These are phyloP conservation scores for Curvularia eragrostidis DNA, from an alignment of 2,329 filamentous ascomycete species.

Conservation along the genomic window DNA sequence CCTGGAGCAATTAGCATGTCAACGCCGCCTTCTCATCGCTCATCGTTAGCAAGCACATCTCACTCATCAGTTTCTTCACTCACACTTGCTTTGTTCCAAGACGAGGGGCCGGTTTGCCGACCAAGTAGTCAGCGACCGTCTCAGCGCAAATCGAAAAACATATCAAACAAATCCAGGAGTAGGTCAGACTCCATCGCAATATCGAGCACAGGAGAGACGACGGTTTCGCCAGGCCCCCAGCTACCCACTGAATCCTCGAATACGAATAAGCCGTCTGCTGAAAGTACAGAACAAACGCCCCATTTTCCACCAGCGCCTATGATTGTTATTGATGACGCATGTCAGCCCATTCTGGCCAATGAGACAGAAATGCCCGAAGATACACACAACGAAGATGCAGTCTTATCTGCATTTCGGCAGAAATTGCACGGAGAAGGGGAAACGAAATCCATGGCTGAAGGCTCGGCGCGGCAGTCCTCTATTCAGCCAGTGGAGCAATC, in stretches of 20 bases:
- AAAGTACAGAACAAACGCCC: background rate
- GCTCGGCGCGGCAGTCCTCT: background rate
- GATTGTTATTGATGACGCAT: background rate
- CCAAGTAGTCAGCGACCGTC: conserved; percentile 12
- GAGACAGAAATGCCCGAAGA: background rate
- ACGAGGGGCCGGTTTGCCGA: conserved; percentile 5
- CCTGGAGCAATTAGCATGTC: no score
- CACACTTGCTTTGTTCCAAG: background rate
- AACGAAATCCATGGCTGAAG: background rate
- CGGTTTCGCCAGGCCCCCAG: background rate
- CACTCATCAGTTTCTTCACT: background rate
- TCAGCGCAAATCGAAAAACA: conserved; percentile 4
- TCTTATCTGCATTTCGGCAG: conserved; percentile 12
- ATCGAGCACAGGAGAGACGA: background rate
- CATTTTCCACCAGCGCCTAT: background rate
- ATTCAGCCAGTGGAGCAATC: background rate
- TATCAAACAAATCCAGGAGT: conserved; percentile 1
- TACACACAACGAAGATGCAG: conserved; percentile 2
- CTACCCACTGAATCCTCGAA: background rate
- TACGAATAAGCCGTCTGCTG: no score
- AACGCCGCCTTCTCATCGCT: background rate
- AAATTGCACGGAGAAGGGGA: conserved; percentile 6
- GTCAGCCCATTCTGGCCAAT: background rate
- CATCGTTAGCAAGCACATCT: background rate
- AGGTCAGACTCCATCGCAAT: background rate